A percentile compares a stretch with the other conserved stretches of the same genome.
Conservation (phyloP, 148 eudicot genomes). For the Camellia lanceoleosa region DNA sequence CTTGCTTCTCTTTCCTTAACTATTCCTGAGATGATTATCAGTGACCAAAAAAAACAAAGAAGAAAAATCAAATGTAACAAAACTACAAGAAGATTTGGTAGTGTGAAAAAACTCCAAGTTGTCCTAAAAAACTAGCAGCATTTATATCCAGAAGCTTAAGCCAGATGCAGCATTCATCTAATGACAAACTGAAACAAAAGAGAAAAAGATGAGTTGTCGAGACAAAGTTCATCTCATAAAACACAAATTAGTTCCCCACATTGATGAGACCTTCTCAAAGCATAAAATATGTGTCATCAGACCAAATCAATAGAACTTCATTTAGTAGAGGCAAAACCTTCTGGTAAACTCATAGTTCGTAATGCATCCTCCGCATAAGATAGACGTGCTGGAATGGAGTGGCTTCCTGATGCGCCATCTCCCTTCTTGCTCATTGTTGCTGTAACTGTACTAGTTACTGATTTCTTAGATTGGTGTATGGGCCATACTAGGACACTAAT, state of each 20-base stretch:
- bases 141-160: neutral
- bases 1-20: neutral
- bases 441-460: constrained; percentile 17
- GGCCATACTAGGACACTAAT: constrained; percentile 95
- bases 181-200: neutral
- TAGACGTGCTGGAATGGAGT: constrained; percentile 62
- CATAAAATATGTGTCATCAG: neutral
- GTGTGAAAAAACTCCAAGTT: neutral
- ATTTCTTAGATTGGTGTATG: constrained; percentile 44
- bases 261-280: neutral
- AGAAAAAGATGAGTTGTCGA: neutral
- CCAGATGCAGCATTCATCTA: constrained; percentile 4
- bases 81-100: neutral
- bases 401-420: constrained; percentile 37
- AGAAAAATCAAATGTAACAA: neutral
- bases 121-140: neutral
- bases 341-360: constrained; percentile 75
- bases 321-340: constrained; percentile 46
- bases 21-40: neutral
- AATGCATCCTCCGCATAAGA: constrained; percentile 84
- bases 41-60: neutral
- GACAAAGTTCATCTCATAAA: neutral
- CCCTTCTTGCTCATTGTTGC: constrained; percentile 35
- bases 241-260: neutral
- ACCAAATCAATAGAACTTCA: constrained; percentile 3